phyloP scores from a whole-genome alignment of 495 filamentous ascomycete species.

The Trichoderma orchidacearum region DNA sequence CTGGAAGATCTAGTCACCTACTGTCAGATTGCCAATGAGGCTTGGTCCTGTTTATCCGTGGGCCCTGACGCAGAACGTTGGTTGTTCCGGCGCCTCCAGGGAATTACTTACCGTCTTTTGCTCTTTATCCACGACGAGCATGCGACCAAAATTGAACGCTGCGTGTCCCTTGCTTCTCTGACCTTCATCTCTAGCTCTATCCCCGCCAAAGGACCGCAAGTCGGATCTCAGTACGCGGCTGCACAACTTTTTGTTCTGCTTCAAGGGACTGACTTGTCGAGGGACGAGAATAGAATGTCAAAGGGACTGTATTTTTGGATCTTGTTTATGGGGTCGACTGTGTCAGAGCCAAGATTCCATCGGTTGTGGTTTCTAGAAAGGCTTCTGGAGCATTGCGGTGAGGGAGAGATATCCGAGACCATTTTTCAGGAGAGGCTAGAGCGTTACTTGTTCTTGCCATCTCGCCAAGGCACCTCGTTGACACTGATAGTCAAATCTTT shows the following conservation, averaged over 20 bases:
- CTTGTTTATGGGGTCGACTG: background rate
- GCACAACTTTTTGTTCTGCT: background rate
- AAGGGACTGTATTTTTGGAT: background rate
- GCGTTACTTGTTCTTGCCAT: background rate
- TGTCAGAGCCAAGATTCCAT: background rate
- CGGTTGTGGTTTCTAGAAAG: background rate
- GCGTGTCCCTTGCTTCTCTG: background rate
- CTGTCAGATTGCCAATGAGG: background rate
- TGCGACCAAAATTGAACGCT: background rate
- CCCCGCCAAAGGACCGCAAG: background rate
- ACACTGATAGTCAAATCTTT: background rate
- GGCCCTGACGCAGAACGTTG: background rate
- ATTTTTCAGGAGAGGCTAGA: background rate
- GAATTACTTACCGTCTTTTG: background rate
- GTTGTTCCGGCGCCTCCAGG: background rate
- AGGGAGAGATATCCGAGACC: background rate
- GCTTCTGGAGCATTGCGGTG: background rate
- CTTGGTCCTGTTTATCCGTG: background rate
- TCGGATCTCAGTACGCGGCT: background rate
- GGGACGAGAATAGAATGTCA: background rate
- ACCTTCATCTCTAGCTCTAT: background rate
- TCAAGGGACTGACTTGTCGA: background rate
- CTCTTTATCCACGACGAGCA: background rate
- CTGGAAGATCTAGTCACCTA: background rate
- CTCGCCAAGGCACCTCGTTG: background rate